phyloP scores from a whole-genome alignment of 352 stramenopile species.

The Thalassiosira mediterranea region DNA sequence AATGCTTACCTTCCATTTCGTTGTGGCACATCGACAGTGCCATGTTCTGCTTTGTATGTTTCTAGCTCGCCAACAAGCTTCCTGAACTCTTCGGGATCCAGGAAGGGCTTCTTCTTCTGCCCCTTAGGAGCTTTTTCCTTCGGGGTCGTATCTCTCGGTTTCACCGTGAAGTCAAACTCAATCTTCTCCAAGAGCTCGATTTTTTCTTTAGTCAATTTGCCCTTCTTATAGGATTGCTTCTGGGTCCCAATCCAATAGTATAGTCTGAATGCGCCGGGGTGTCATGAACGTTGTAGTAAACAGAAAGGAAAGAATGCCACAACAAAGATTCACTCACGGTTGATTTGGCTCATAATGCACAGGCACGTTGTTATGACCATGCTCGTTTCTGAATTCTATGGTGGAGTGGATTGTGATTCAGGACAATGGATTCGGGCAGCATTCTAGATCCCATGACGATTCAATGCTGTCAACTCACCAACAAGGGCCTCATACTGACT shows the following conservation, averaged over 20 bases:
- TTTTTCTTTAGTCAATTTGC: slow-evolving; percentile 12
- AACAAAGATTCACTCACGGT: no score
- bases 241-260: slow-evolving; percentile 38
- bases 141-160: neutral
- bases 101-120: neutral
- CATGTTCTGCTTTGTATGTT: slow-evolving; percentile 3
- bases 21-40: slow-evolving; percentile 6
- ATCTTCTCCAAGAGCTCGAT: slow-evolving; percentile 24
- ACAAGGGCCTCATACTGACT: slow-evolving; percentile 16
- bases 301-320: no score
- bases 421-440: neutral
- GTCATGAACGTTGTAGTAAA: no score
- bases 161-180: slow-evolving; percentile 40
- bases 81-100: slow-evolving; percentile 1
- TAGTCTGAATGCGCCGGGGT: no score
- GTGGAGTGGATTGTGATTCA: neutral
- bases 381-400: slow-evolving; percentile 19
- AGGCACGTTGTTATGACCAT: slow-evolving; percentile 25
- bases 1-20: slow-evolving; percentile 14
- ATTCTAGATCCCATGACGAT: no score
- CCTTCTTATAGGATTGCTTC: slow-evolving; percentile 18
- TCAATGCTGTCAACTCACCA: neutral
- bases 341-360: slow-evolving; percentile 7
- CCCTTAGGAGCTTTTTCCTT: slow-evolving; percentile 1
- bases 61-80: neutral